Percentiles rank a stretch among this genome's conserved stretches.
phyloP scores from a whole-genome alignment of 495 filamentous ascomycete species.

The Penicillium cosmopolitanum region DNA sequence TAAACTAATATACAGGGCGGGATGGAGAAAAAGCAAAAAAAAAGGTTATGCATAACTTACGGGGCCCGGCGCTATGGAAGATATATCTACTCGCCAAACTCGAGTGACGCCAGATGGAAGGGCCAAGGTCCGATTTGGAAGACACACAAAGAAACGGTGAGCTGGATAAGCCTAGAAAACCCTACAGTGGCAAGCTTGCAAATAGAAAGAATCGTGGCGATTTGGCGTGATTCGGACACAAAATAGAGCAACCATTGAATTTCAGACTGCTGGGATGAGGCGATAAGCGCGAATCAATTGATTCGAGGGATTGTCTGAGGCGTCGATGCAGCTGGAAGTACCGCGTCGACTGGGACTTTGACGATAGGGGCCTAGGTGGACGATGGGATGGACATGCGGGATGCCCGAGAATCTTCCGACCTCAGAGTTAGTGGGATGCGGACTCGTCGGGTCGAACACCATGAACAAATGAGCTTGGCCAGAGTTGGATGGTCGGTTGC shows the following conservation, averaged over 20 bases:
- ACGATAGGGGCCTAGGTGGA: neutral
- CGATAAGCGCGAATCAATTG: constrained; percentile 23
- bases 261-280: neutral
- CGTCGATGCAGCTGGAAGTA: neutral
- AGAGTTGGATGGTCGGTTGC: constrained; percentile 1
- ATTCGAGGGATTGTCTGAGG: neutral
- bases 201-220: constrained; percentile 4
- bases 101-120: constrained; percentile 25
- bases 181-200: constrained; percentile 11
- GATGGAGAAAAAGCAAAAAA: constrained; percentile 16
- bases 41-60: constrained; percentile 8
- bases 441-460: neutral
- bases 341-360: neutral
- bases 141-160: constrained; percentile 29
- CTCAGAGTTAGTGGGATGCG: neutral
- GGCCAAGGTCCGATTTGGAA: constrained; percentile 19
- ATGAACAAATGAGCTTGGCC: neutral
- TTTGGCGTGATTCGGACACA: constrained; percentile 10
- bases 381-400: neutral
- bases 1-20: constrained; percentile 6
- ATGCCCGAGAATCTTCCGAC: neutral
- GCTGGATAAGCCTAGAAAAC: constrained; percentile 11
- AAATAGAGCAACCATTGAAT: constrained; percentile 1
- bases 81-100: constrained; percentile 18
- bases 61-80: constrained; percentile 16